phyloP scores from a whole-genome alignment of 331 rosid genomes.

The Erythrophleum ivorense region DNA sequence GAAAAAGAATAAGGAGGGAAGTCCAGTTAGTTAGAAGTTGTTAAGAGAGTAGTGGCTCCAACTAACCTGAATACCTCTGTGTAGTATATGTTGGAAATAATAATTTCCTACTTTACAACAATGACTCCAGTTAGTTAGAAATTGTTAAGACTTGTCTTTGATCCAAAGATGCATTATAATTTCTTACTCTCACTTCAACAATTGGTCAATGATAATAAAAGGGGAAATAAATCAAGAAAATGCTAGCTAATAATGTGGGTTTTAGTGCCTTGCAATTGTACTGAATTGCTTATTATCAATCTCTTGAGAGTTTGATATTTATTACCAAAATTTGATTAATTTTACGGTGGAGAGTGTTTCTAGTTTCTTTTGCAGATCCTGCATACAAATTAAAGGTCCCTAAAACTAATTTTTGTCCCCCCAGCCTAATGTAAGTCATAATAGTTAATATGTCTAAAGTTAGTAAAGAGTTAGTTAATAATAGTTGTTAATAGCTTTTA shows the following conservation, averaged over 20 bases:
- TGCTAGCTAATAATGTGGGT: neutral
- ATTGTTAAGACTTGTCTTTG: neutral
- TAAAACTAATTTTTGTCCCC: constrained; percentile 75
- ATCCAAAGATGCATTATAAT: neutral
- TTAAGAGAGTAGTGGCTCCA: too few relatives aligned
- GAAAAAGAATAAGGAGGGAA: too few relatives aligned
- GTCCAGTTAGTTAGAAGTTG: too few relatives aligned
- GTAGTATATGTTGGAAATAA: too few relatives aligned
- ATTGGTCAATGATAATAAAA: neutral
- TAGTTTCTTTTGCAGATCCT: constrained; percentile 63
- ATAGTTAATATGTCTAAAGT: neutral
- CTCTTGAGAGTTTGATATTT: neutral
- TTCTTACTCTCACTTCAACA: neutral
- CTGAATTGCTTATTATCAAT: constrained; percentile 3
- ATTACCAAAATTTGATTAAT: constrained; percentile 7
- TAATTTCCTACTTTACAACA: too few relatives aligned
- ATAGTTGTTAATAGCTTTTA: too few relatives aligned
- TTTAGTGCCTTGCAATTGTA: constrained; percentile 7
- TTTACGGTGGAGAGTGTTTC: constrained; percentile 25
- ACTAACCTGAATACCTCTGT: too few relatives aligned
- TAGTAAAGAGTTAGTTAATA: too few relatives aligned
- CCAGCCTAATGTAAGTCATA: constrained; percentile 74
- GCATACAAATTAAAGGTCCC: constrained; percentile 73
- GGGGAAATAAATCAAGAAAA: neutral
- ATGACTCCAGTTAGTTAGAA: too few relatives aligned